Conservation (phyloP, 768 basidiomycete genomes). For the Termitomyces heimii region DNA sequence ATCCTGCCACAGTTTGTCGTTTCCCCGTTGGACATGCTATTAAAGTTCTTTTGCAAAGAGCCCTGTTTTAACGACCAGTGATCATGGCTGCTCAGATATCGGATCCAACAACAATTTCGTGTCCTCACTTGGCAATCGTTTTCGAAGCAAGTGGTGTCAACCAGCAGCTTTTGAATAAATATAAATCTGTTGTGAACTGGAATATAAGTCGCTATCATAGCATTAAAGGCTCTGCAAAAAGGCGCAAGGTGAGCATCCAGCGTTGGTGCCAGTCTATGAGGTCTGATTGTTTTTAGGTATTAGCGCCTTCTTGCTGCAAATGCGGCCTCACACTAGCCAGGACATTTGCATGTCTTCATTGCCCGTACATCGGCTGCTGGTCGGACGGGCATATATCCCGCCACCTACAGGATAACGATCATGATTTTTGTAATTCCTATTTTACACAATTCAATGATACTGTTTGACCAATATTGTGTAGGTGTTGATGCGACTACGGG, state of each 20-base stretch:
- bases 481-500: slow-evolving; percentile 74
- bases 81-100: not conserved
- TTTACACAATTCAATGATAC: not conserved
- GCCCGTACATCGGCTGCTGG: slow-evolving; percentile 71
- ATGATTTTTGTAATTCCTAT: slow-evolving; percentile 57
- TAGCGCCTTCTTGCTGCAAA: slow-evolving; percentile 57
- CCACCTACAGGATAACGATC: slow-evolving; percentile 54
- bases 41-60: not conserved
- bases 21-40: not conserved
- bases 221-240: slow-evolving; percentile 47
- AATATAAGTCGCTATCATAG: slow-evolving; percentile 39
- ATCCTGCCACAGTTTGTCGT: not conserved
- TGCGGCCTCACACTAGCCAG: slow-evolving; percentile 53
- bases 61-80: not conserved
- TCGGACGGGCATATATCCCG: slow-evolving; percentile 42
- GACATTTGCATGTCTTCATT: slow-evolving; percentile 72
- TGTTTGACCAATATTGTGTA: slow-evolving; percentile 21
- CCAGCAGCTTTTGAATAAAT: slow-evolving; percentile 31
- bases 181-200: slow-evolving; percentile 52
- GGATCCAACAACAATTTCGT: slow-evolving; percentile 11
- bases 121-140: slow-evolving; percentile 35
- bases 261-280: not conserved
- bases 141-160: slow-evolving; percentile 24
- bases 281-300: slow-evolving; percentile 27
- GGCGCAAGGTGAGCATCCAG: slow-evolving; percentile 49